These are phyloP conservation scores for Lactifluus echinatus DNA, from an alignment of 768 basidiomycete species.

Conservation along the genomic window DNA sequence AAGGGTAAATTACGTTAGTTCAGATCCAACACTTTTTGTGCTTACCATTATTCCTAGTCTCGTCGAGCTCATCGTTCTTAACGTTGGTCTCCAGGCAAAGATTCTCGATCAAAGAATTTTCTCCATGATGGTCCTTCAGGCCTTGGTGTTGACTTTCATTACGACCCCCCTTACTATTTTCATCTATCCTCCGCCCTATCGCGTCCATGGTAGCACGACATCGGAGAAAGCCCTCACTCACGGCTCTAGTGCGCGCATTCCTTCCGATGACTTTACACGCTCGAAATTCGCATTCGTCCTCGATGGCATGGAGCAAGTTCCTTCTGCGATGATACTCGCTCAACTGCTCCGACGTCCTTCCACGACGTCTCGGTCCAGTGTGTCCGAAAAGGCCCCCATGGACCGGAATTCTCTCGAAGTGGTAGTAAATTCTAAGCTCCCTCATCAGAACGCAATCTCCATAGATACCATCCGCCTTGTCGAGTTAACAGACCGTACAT, in stretches of 20 bases:
- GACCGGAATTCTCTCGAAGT: background rate
- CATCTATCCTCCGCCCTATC: constrained; percentile 64
- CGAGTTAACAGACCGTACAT: constrained; percentile 83
- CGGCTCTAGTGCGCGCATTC: background rate
- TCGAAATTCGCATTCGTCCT: constrained; percentile 65
- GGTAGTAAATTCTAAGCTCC: constrained; percentile 18
- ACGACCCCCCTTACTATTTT: constrained; percentile 75
- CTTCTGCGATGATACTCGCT: constrained; percentile 73
- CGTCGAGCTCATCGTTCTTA: constrained; percentile 88
- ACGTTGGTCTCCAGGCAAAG: constrained; percentile 66
- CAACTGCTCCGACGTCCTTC: constrained; percentile 51
- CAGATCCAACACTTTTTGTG: background rate
- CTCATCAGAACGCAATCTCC: constrained; percentile 27
- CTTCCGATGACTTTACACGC: constrained; percentile 35
- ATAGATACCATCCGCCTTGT: constrained; percentile 82
- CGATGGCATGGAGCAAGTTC: constrained; percentile 72
- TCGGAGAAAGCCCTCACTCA: constrained; percentile 11
- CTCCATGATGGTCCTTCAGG: constrained; percentile 84
- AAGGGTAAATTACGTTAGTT: constrained; percentile 46
- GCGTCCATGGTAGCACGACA: constrained; percentile 29
- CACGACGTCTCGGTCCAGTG: background rate
- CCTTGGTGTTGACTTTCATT: constrained; percentile 69
- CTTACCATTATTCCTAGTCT: constrained; percentile 31
- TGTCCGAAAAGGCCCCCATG: background rate
- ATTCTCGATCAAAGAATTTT: constrained; percentile 62